phyloP scores from a whole-genome alignment of 805 yeast genomes.

The Ogataea naganishii region DNA sequence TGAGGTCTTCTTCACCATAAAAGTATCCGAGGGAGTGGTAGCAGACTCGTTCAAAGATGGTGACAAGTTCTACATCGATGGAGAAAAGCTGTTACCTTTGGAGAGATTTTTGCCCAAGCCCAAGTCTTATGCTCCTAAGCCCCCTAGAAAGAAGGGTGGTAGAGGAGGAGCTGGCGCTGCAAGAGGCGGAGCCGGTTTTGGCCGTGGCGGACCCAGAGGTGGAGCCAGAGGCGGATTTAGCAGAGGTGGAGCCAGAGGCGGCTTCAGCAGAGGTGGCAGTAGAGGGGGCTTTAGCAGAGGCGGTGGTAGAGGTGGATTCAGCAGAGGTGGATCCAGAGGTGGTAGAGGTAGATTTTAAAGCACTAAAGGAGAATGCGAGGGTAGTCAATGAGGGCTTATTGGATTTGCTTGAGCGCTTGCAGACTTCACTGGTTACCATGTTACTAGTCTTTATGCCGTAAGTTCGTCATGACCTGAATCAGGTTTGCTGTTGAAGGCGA shows the following conservation, averaged over 20 bases:
- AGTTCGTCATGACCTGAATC: too few relatives aligned
- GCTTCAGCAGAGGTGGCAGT: conserved; percentile 30
- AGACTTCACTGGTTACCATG: too few relatives aligned
- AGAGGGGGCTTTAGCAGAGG: conserved; percentile 37
- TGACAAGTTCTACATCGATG: conserved; percentile 91
- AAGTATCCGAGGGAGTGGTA: conserved; percentile 93
- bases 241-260: conserved; percentile 36
- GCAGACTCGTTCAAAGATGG: conserved; percentile 91
- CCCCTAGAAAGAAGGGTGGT: conserved; percentile 59
- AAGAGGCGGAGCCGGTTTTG: conserved; percentile 33
- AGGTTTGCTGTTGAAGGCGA: too few relatives aligned
- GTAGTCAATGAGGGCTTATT: too few relatives aligned
- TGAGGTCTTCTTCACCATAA: conserved; percentile 95
- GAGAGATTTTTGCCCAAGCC: conserved; percentile 98
- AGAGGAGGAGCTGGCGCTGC: conserved; percentile 44
- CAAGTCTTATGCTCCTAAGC: conserved; percentile 75
- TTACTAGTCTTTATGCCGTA: too few relatives aligned
- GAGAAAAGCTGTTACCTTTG: conserved; percentile 89
- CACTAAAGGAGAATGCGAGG: too few relatives aligned
- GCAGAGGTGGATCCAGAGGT: conserved; percentile 29
- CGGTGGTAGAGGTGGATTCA: conserved; percentile 37
- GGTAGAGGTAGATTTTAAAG: conserved; percentile 19
- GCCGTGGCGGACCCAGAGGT: conserved; percentile 39
- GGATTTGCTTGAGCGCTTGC: too few relatives aligned
- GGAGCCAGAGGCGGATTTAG: conserved; percentile 31